Evolutionary conservation across 352 stramenopile species (phyloP).

Genomic region (Blastocystis sp.): DNA sequence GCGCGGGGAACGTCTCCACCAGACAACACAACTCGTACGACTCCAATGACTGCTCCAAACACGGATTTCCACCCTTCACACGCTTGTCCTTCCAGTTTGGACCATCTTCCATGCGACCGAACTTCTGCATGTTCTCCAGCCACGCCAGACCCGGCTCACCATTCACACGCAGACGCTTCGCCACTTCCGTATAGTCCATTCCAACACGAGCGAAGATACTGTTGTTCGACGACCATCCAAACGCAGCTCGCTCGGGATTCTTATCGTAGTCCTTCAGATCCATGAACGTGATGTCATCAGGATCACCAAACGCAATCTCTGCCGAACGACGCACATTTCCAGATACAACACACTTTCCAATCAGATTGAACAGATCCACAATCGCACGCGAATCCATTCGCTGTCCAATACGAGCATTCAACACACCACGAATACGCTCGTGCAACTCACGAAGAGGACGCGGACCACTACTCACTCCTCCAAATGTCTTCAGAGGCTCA

Average conservation of each 20-base stretch:
- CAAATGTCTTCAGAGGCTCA: conserved; percentile 73
- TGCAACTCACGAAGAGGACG: conserved; percentile 70
- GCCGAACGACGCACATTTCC: conserved; percentile 78
- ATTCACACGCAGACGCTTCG: conserved; percentile 71
- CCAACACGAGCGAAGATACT: conserved; percentile 77
- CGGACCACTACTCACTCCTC: conserved; percentile 74
- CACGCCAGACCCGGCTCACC: conserved; percentile 81
- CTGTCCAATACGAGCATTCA: conserved; percentile 64
- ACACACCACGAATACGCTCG: conserved; percentile 63
- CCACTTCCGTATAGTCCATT: conserved; percentile 79
- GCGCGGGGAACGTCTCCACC: conserved; percentile 79
- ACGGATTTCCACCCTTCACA: conserved; percentile 77
- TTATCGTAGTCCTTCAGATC: conserved; percentile 77
- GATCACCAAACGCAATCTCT: conserved; percentile 79
- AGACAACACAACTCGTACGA: conserved; percentile 85
- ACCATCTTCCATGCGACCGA: conserved; percentile 74
- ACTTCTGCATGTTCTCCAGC: conserved; percentile 80
- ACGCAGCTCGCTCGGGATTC: conserved; percentile 73
- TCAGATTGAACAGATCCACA: conserved; percentile 81
- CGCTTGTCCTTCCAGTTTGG: conserved; percentile 70
- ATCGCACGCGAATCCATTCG: conserved; percentile 69
- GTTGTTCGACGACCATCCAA: conserved; percentile 83
- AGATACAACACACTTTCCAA: conserved; percentile 74
- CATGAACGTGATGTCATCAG: conserved; percentile 69
- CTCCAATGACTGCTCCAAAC: conserved; percentile 78